Conservation (phyloP, 179 eudicot genomes). For the Silene noctiflora region DNA sequence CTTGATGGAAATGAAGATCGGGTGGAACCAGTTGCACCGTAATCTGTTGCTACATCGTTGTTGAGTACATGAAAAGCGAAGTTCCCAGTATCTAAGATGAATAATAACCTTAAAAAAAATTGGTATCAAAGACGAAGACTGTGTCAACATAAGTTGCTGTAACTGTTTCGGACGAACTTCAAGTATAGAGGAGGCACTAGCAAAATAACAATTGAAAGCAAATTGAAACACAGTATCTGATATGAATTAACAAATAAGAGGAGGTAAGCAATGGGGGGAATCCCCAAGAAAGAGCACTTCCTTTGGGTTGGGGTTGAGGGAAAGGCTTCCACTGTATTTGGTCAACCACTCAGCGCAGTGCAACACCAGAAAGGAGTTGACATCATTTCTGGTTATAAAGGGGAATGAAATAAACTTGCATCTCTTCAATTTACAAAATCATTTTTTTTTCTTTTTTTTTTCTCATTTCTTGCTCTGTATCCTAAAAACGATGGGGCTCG, state of each 20-base stretch:
- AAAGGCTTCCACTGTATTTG: conserved; percentile 1
- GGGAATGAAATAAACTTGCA: conserved; percentile 19
- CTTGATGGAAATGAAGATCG: too few species aligned
- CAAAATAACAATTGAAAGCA: background rate
- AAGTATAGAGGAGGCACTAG: background rate
- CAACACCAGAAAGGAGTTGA: conserved; percentile 20
- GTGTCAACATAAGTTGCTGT: too few species aligned
- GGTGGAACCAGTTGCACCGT: too few species aligned
- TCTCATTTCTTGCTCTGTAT: conserved; percentile 28
- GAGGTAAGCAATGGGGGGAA: background rate
- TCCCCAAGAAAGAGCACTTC: too few species aligned
- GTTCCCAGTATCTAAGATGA: too few species aligned
- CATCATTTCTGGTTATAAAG: conserved; percentile 23
- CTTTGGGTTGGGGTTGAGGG: too few species aligned
- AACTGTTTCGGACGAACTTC: background rate
- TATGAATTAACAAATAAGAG: background rate
- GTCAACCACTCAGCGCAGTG: conserved; percentile 23
- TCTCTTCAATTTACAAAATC: conserved; percentile 18
- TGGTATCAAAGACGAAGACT: too few species aligned
- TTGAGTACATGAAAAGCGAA: too few species aligned
- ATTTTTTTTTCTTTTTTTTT: background rate
- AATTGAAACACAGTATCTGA: background rate
- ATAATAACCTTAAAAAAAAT: too few species aligned
- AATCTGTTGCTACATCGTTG: too few species aligned
- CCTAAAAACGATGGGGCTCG: conserved; percentile 40